Percentiles rank a stretch among this genome's conserved stretches.
Evolutionary conservation across 306 rosid species (phyloP).

Genomic region (Oxytropis ochrocephala): DNA sequence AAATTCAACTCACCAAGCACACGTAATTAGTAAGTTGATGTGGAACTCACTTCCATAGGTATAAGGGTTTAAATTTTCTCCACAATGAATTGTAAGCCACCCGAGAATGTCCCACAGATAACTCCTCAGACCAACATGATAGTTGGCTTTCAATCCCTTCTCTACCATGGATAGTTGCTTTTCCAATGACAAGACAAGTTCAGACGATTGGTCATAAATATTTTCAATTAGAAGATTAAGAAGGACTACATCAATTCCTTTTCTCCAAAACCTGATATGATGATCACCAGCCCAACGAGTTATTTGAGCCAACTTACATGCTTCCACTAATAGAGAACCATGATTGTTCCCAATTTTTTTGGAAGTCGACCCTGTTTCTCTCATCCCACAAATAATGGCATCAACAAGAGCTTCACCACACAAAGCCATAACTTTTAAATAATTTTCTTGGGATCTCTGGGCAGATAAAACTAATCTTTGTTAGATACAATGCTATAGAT

Average conservation of each 20-base stretch:
- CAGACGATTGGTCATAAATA: slow-evolving; percentile 32
- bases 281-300: slow-evolving; percentile 81
- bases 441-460: slow-evolving; percentile 56
- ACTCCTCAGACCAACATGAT: slow-evolving; percentile 45
- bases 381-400: slow-evolving; percentile 65
- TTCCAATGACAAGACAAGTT: slow-evolving; percentile 40
- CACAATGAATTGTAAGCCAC: slow-evolving; percentile 59
- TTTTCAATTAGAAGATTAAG: slow-evolving; percentile 61
- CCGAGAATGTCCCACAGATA: slow-evolving; percentile 88
- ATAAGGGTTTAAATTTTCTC: slow-evolving; percentile 47
- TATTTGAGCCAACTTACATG: slow-evolving; percentile 66
- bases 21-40: slow-evolving; percentile 49
- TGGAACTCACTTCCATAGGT: slow-evolving; percentile 30
- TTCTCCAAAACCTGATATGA: slow-evolving; percentile 69
- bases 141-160: slow-evolving; percentile 44
- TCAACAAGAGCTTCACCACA: slow-evolving; percentile 60
- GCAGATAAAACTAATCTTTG: slow-evolving; percentile 24
- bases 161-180: slow-evolving; percentile 44
- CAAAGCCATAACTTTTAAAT: slow-evolving; percentile 35
- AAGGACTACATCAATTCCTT: slow-evolving; percentile 59
- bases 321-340: slow-evolving; percentile 52
- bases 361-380: slow-evolving; percentile 29
- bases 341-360: slow-evolving; percentile 35
- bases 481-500: slow-evolving; percentile 4
- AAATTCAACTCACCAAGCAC: slow-evolving; percentile 62